Percentiles rank a stretch among this genome's conserved stretches.
phyloP scores from a whole-genome alignment of 2,329 filamentous ascomycete genomes.

The Claviceps sorghi region DNA sequence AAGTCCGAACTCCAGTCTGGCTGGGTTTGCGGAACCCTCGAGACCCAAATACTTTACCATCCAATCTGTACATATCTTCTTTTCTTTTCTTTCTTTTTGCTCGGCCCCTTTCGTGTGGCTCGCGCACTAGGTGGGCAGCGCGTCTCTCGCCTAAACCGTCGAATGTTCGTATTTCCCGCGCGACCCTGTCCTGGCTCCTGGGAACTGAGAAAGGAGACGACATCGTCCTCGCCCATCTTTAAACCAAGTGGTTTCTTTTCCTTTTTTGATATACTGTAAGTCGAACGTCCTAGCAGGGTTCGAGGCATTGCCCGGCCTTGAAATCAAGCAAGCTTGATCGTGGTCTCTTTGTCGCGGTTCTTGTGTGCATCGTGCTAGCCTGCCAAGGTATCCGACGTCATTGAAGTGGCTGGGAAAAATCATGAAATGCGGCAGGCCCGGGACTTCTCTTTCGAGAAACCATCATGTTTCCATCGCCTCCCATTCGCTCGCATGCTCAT shows the following conservation, averaged over 20 bases:
- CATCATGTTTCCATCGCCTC: no score
- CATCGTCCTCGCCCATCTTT: not conserved
- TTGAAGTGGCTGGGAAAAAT: not conserved
- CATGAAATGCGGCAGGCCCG: not conserved
- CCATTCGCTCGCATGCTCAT: no score
- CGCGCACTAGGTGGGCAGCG: no score
- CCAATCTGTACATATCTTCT: no score
- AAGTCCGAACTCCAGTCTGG: no score
- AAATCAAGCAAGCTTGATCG: not conserved
- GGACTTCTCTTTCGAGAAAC: no score
- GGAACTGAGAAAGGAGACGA: not conserved
- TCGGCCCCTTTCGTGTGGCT: no score
- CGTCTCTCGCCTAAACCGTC: not conserved
- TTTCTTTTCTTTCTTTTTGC: not conserved
- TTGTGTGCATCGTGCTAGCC: not conserved
- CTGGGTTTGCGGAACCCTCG: not conserved
- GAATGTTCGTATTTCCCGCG: not conserved
- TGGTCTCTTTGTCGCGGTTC: not conserved
- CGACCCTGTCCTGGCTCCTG: not conserved
- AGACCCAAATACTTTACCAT: no score
- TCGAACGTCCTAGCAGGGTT: not conserved
- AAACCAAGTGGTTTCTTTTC: not conserved
- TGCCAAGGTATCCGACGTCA: not conserved
- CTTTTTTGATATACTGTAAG: not conserved
- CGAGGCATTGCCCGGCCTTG: not conserved